phyloP scores from a whole-genome alignment of 805 yeast genomes.

The Kuraishia cidri region DNA sequence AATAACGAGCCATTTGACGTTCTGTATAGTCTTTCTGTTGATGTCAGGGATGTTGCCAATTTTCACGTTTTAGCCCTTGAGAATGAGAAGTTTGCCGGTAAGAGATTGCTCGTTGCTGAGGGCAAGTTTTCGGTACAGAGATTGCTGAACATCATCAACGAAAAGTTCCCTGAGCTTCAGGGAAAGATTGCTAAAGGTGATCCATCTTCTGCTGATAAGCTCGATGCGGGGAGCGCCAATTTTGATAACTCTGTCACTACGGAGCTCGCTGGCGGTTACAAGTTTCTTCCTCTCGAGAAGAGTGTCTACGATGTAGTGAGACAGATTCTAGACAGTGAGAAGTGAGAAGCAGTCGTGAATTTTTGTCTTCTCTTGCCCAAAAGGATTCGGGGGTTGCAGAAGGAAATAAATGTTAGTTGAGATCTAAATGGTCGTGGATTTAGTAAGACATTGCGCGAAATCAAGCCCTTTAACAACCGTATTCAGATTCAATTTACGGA shows the following conservation, averaged over 20 bases:
- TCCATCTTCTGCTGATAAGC: conserved; percentile 14
- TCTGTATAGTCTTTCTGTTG: conserved; percentile 11
- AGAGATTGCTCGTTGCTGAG: conserved; percentile 21
- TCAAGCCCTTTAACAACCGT: no score
- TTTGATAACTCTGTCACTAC: not conserved
- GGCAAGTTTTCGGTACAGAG: conserved; percentile 16
- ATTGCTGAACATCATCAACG: conserved; percentile 19
- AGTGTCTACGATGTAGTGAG: conserved; percentile 31
- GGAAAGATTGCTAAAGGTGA: conserved; percentile 36
- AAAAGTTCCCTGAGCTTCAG: conserved; percentile 24
- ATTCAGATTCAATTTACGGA: no score
- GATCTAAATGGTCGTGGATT: no score
- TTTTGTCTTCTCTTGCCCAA: no score
- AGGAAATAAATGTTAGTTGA: no score
- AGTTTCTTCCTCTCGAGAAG: conserved; percentile 26
- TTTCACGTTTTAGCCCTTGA: conserved; percentile 48
- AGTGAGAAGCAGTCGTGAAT: no score
- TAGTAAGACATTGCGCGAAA: no score
- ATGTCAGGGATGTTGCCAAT: conserved; percentile 51
- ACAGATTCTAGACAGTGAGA: conserved; percentile 28
- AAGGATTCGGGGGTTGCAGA: no score
- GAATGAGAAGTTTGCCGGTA: conserved; percentile 18
- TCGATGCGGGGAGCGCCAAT: not conserved
- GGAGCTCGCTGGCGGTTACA: conserved; percentile 1
- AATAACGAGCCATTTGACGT: conserved; percentile 13